Percentiles rank a stretch among this genome's conserved stretches.
These are phyloP conservation scores for Arachis hypogaea DNA, from an alignment of 306 rosid genomes.

Conservation along the genomic window DNA sequence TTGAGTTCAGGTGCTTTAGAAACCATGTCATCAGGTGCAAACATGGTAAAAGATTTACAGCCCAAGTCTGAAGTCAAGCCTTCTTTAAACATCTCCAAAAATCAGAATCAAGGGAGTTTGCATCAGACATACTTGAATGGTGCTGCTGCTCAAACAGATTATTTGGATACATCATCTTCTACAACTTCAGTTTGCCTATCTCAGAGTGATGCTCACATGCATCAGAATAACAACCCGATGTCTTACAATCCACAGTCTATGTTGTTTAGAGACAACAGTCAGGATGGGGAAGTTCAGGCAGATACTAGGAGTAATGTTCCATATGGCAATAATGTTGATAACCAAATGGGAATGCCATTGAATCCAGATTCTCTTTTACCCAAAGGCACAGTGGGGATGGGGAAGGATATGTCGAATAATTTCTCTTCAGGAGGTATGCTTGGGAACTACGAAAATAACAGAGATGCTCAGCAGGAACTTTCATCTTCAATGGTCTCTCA, in stretches of 20 bases:
- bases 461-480: constrained; percentile 85
- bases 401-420: constrained; percentile 64
- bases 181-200: constrained; percentile 89
- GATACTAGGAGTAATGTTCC: constrained; percentile 67
- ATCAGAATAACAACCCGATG: constrained; percentile 63
- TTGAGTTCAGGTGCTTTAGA: constrained; percentile 62
- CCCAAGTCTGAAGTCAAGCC: constrained; percentile 76
- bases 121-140: constrained; percentile 60
- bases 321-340: constrained; percentile 60
- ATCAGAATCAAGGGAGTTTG: constrained; percentile 68
- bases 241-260: constrained; percentile 72
- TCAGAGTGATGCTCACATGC: constrained; percentile 69
- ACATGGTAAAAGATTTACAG: constrained; percentile 61
- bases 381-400: constrained; percentile 61
- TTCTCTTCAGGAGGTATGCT: constrained; percentile 67
- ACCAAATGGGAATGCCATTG: constrained; percentile 59
- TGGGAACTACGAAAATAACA: constrained; percentile 57
- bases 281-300: constrained; percentile 70
- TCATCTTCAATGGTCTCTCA: constrained; percentile 91
- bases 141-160: constrained; percentile 66
- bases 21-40: constrained; percentile 60
- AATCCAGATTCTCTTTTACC: constrained; percentile 67
- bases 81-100: constrained; percentile 65
- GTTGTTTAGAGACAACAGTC: constrained; percentile 72
- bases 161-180: constrained; percentile 95